These are phyloP conservation scores for Scleroderma citrinum DNA, from an alignment of 768 basidiomycete genomes.

Conservation along the genomic window DNA sequence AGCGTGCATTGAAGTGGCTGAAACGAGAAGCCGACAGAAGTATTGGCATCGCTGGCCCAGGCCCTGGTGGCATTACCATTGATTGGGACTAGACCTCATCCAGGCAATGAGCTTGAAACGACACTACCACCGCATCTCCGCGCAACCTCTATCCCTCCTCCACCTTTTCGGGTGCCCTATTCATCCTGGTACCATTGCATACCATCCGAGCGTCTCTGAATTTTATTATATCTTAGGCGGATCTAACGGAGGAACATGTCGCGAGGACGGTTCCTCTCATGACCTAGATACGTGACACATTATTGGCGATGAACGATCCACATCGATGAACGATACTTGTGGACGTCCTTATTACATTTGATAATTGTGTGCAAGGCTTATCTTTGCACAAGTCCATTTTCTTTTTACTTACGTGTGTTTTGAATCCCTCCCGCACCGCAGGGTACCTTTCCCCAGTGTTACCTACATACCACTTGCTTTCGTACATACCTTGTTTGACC, in stretches of 20 bases:
- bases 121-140: neutral
- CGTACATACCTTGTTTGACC: too few species aligned
- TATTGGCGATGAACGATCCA: neutral
- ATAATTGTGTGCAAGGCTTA: neutral
- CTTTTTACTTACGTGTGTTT: neutral
- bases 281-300: neutral
- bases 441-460: too few species aligned
- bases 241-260: neutral
- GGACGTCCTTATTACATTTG: neutral
- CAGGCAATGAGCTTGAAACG: too few species aligned
- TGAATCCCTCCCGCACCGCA: neutral
- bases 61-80: constrained; percentile 66
- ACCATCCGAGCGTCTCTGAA: neutral
- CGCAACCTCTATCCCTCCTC: neutral
- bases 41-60: constrained; percentile 60
- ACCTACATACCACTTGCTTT: neutral
- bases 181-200: neutral
- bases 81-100: constrained; percentile 57
- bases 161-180: neutral
- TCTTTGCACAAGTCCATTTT: neutral
- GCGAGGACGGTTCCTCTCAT: neutral
- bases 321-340: neutral
- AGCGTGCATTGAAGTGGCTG: constrained; percentile 76
- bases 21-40: constrained; percentile 69
- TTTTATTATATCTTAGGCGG: neutral